Evolutionary conservation across 129 eudicot species (phyloP), one percentile per base, ranked within the genome.

Genomic region (Helianthus tuberosus): DNA sequence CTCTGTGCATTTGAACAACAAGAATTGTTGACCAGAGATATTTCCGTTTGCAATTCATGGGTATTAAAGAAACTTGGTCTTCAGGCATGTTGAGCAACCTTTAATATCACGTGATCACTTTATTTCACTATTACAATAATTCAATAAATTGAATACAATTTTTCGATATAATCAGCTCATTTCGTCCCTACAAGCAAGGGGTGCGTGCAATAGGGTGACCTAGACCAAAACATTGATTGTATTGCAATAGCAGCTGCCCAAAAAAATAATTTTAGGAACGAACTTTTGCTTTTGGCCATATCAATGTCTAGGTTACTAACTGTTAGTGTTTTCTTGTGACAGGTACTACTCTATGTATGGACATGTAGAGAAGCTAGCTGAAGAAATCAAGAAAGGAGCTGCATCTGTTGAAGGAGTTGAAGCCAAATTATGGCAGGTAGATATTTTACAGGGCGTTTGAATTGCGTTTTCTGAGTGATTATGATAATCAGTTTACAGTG

Each of bases 321-420:
- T 61, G 66, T 61, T 49, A 39, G n/a, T 70, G 13, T 8, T 71
- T 51, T 50, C 20, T 55, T 72, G 78, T 72, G 68, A 27, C 86
- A 93, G 98, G 23, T 93, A 89, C 82, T 93, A 93, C 83, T 89
- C 96, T 11, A 89, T 78, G 84, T 93, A 89, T 64, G 96, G 98
- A 55, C 98, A 93, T 79, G 96, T 93, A 46, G 90, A 82, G 82
- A 93, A 79, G 66, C 85, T 93, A 35, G 98, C 98, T 27, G 73
- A 84, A 64, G 96, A 93, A 83, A 93, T 93, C 25, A 75, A 88
- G 77, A 88, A 90, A 88, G 98, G 98, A 59, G 98, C 89, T 66
- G 91, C 85, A 53, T 89, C 96, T 23, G 95, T 93, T 48, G 90
- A 89, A 79, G 98, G 98, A 59, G 96, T 93, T 1, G 98, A 93